Conservation (phyloP, 805 yeast species). For the Brettanomyces custersianus region DNA sequence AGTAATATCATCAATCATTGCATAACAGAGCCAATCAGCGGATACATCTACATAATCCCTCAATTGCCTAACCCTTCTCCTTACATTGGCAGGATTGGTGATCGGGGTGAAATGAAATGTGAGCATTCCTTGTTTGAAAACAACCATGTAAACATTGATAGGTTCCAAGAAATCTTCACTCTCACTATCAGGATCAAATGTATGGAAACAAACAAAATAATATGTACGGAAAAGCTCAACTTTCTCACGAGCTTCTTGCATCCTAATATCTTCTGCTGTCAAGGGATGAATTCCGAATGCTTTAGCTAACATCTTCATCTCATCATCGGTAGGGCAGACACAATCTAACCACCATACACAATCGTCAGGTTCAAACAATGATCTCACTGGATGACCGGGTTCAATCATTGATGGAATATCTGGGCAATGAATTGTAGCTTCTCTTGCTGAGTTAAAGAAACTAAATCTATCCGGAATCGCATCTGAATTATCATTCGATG, state of each 20-base stretch:
- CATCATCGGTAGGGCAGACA: slow-evolving; percentile 86
- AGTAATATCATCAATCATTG: slow-evolving; percentile 74
- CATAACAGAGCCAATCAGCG: slow-evolving; percentile 79
- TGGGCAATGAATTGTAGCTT: slow-evolving; percentile 83
- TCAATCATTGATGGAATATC: slow-evolving; percentile 70
- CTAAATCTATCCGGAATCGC: slow-evolving; percentile 65
- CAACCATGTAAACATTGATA: slow-evolving; percentile 66
- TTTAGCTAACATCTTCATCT: slow-evolving; percentile 85
- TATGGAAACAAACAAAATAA: slow-evolving; percentile 94
- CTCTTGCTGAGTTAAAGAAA: slow-evolving; percentile 72
- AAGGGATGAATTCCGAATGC: slow-evolving; percentile 97
- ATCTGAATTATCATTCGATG: slow-evolving; percentile 7
- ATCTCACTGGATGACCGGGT: slow-evolving; percentile 56
- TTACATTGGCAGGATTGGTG: slow-evolving; percentile 62
- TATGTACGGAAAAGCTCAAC: slow-evolving; percentile 86
- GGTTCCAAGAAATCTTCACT: slow-evolving; percentile 80
- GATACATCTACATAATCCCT: slow-evolving; percentile 70
- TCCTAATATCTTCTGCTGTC: slow-evolving; percentile 93
- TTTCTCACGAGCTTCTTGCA: slow-evolving; percentile 95
- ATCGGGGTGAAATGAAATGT: slow-evolving; percentile 66
- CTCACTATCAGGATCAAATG: slow-evolving; percentile 80
- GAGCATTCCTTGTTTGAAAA: slow-evolving; percentile 57
- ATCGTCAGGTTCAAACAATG: slow-evolving; percentile 61
- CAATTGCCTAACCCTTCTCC: slow-evolving; percentile 74
- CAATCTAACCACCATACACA: slow-evolving; percentile 97